A percentile compares a stretch with the other conserved stretches of the same genome.
Evolutionary conservation across 345 rosid genomes (phyloP).

Genomic region (Populus alba): DNA sequence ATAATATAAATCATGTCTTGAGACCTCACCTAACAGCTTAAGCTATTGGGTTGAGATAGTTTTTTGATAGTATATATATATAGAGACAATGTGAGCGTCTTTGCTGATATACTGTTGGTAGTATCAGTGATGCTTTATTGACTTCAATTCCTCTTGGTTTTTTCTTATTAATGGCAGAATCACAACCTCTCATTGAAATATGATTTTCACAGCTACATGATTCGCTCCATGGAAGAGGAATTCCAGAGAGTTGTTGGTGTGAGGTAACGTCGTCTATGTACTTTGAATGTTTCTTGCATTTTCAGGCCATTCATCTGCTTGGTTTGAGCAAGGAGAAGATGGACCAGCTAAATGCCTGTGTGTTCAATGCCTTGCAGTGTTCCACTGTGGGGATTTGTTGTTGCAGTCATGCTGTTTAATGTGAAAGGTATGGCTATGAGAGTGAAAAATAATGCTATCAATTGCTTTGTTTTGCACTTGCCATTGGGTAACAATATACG

Average conservation of each 20-base stretch:
- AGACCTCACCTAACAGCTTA: too few species aligned
- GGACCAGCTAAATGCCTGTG: conserved; percentile 17
- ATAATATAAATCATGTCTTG: too few species aligned
- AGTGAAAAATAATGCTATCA: not conserved
- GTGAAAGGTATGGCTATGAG: conserved; percentile 55
- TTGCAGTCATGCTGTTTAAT: conserved; percentile 90
- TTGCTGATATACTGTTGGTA: not conserved
- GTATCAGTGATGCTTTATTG: conserved; percentile 1
- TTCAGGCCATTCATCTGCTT: not conserved
- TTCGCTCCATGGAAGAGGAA: conserved; percentile 99
- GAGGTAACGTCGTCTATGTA: conserved; percentile 41
- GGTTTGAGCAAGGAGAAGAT: not conserved
- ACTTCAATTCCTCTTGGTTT: conserved; percentile 13
- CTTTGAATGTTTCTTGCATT: not conserved
- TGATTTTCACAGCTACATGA: conserved; percentile 95
- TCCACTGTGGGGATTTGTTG: conserved; percentile 93
- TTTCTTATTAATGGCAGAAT: conserved; percentile 52
- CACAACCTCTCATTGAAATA: conserved; percentile 68
- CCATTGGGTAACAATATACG: too few species aligned
- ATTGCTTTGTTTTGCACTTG: not conserved
- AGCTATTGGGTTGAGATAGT: too few species aligned
- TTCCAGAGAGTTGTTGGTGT: conserved; percentile 92
- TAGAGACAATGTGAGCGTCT: not conserved
- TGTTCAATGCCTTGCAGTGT: conserved; percentile 57
- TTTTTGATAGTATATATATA: too few species aligned